Percentiles rank a stretch among this genome's conserved stretches.
phyloP scores from a whole-genome alignment of 345 rosid genomes.

The Gynandropsis gynandra region DNA sequence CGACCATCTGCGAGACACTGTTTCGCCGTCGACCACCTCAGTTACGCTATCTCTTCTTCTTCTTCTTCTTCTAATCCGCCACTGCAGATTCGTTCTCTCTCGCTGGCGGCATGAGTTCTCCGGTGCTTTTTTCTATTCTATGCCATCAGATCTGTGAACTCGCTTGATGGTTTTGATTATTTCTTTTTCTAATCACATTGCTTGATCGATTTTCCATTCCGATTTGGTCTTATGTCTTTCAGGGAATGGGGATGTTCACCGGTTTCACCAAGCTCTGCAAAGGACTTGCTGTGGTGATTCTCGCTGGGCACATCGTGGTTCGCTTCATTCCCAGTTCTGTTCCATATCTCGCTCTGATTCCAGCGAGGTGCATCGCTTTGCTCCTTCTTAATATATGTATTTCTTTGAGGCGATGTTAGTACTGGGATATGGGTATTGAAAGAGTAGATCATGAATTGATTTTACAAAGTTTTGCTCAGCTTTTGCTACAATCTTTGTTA shows the following conservation, averaged over 20 bases:
- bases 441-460: too few relatives aligned
- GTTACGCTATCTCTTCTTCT: too few relatives aligned
- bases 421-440: neutral
- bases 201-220: slow-evolving; percentile 3
- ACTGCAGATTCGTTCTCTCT: slow-evolving; percentile 24
- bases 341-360: slow-evolving; percentile 77
- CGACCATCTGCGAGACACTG: too few relatives aligned
- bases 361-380: slow-evolving; percentile 52
- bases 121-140: slow-evolving; percentile 16
- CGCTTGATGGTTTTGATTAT: neutral
- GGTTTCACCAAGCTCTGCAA: slow-evolving; percentile 91
- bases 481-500: too few relatives aligned
- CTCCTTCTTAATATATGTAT: neutral
- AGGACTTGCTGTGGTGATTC: slow-evolving; percentile 73
- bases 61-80: neutral
- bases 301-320: slow-evolving; percentile 67
- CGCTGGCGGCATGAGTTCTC: slow-evolving; percentile 41
- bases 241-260: slow-evolving; percentile 57
- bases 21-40: too few relatives aligned
- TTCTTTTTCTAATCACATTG: neutral
- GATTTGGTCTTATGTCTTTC: neutral
- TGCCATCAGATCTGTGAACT: slow-evolving; percentile 17
- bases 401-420: neutral
- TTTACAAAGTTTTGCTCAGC: too few relatives aligned
- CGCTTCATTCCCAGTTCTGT: slow-evolving; percentile 70